Conservation (phyloP, 441 rosid genomes). For the Kokia cookei region DNA sequence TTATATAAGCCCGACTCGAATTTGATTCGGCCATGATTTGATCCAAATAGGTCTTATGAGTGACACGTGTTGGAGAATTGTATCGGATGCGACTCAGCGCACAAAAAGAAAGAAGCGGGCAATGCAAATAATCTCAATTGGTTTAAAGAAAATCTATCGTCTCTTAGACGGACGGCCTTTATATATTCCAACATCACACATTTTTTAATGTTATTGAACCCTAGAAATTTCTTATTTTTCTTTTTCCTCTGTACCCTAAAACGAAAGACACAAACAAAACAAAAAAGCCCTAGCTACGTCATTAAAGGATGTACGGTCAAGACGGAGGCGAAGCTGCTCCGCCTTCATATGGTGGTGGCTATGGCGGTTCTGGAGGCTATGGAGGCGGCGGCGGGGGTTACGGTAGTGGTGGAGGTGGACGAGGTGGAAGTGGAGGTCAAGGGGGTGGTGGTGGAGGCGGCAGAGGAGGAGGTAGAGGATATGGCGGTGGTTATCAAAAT, state of each 20-base stretch:
- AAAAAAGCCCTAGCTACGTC: conserved; percentile 39
- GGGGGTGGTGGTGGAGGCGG: conserved; percentile 34
- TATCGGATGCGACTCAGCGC: no score
- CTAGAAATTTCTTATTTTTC: background rate
- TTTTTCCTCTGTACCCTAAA: background rate
- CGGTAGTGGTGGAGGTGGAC: conserved; percentile 34
- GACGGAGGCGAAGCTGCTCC: conserved; percentile 49
- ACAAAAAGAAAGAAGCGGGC: no score
- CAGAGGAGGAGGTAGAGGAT: conserved; percentile 46
- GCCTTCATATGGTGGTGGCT: conserved; percentile 33
- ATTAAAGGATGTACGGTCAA: conserved; percentile 59
- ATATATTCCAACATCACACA: background rate
- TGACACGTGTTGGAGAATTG: no score
- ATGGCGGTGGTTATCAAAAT: conserved; percentile 43
- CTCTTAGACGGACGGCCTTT: background rate
- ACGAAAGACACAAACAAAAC: background rate
- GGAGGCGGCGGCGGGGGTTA: conserved; percentile 22
- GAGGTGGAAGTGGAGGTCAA: conserved; percentile 28
- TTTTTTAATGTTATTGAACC: background rate
- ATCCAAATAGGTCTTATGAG: no score
- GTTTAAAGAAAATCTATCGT: background rate
- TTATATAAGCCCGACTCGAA: no score
- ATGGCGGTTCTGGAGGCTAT: conserved; percentile 21
- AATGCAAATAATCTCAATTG: no score
- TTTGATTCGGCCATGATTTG: no score